phyloP scores from a whole-genome alignment of 306 rosid genomes.

The Begonia peltatifolia region DNA sequence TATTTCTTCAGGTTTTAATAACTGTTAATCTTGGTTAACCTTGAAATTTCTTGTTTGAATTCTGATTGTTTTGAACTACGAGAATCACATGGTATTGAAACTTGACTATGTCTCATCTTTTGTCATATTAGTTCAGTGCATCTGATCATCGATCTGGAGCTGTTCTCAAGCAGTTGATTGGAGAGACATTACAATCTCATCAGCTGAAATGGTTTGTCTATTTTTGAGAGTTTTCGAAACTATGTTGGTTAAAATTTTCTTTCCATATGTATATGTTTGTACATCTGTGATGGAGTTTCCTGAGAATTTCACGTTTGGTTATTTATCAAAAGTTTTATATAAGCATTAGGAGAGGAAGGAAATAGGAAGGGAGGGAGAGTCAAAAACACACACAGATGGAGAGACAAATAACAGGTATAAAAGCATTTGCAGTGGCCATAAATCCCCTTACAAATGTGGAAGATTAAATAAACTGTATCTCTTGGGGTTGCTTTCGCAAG shows the following conservation, averaged over 20 bases:
- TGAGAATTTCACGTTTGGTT: too few species aligned
- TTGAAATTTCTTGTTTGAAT: neutral
- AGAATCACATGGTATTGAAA: neutral
- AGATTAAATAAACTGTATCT: too few species aligned
- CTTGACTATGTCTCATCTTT: constrained; percentile 8
- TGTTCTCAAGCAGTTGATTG: constrained; percentile 49
- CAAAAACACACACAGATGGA: too few species aligned
- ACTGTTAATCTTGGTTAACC: too few species aligned
- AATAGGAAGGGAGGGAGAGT: neutral
- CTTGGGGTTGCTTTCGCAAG: too few species aligned
- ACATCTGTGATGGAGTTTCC: too few species aligned
- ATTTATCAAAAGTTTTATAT: neutral
- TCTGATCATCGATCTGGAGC: constrained; percentile 66
- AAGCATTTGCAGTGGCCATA: constrained; percentile 12
- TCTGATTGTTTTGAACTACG: neutral
- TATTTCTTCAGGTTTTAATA: too few species aligned
- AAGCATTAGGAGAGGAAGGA: neutral
- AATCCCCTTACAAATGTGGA: constrained; percentile 4
- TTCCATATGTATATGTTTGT: too few species aligned
- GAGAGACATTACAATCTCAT: constrained; percentile 50
- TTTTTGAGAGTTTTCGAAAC: too few species aligned
- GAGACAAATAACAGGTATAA: too few species aligned
- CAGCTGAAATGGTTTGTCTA: constrained; percentile 39
- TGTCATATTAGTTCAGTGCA: constrained; percentile 53
- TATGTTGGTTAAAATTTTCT: too few species aligned